These are phyloP conservation scores for Arabidopsis arenosa DNA, from an alignment of 345 rosid genomes.

Conservation along the genomic window DNA sequence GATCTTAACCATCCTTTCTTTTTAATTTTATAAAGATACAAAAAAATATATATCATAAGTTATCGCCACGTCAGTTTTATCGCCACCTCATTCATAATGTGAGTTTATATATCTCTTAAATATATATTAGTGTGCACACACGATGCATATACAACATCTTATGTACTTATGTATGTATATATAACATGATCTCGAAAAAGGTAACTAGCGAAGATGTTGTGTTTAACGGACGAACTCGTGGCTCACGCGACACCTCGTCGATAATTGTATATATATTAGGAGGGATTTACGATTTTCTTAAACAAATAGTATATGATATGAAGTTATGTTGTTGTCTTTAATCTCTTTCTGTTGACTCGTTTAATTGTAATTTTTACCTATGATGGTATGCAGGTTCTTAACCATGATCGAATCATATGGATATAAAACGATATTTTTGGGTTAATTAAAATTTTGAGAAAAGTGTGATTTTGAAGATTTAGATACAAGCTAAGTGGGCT, in stretches of 20 bases:
- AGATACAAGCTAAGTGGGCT: too few relatives aligned
- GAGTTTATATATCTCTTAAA: constrained; percentile 22
- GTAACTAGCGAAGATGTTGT: constrained; percentile 22
- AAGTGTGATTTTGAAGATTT: too few relatives aligned
- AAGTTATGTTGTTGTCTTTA: not conserved
- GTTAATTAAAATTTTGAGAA: too few relatives aligned
- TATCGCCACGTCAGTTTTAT: constrained; percentile 47
- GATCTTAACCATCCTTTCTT: constrained; percentile 38
- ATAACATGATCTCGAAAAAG: constrained; percentile 22
- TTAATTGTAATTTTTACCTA: too few relatives aligned
- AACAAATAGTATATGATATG: not conserved
- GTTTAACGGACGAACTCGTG: constrained; percentile 32
- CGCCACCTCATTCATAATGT: constrained; percentile 37
- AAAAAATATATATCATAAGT: constrained; percentile 32
- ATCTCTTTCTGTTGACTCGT: too few relatives aligned
- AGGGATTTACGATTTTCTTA: not conserved
- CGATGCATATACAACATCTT: constrained; percentile 27
- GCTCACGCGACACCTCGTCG: constrained; percentile 30
- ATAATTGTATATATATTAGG: constrained; percentile 1
- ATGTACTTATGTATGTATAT: constrained; percentile 2
- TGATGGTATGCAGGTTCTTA: too few relatives aligned
- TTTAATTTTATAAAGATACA: constrained; percentile 31
- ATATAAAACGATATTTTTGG: too few relatives aligned
- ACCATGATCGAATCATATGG: too few relatives aligned
- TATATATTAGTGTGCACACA: constrained; percentile 27